Percentiles rank a stretch among this genome's conserved stretches.
Evolutionary conservation across 2,329 filamentous ascomycete species (phyloP).

Genomic region (Periconia digitata): DNA sequence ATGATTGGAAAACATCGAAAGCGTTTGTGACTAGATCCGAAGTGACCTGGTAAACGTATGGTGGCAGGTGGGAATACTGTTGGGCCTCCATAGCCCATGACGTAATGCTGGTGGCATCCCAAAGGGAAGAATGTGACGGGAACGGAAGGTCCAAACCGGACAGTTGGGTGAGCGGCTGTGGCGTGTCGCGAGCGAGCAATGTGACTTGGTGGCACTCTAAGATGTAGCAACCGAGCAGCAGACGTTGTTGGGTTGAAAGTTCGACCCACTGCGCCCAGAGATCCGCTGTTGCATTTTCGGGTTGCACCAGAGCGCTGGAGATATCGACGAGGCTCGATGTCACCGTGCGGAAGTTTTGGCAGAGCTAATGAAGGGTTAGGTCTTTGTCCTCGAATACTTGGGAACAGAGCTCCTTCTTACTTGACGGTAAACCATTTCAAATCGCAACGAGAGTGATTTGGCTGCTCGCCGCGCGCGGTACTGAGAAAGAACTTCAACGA

Average conservation of each 20-base stretch:
- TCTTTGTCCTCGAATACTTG: not conserved
- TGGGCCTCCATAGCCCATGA: constrained; percentile 27
- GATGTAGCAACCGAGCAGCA: constrained; percentile 47
- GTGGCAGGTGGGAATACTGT: constrained; percentile 19
- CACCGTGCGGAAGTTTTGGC: constrained; percentile 18
- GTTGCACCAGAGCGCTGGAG: constrained; percentile 16
- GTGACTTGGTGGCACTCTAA: constrained; percentile 45
- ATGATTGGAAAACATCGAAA: constrained; percentile 41
- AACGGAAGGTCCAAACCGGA: constrained; percentile 41
- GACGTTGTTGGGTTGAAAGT: constrained; percentile 34
- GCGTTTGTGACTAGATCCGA: constrained; percentile 9
- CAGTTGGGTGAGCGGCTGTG: constrained; percentile 18
- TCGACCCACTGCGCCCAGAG: constrained; percentile 39
- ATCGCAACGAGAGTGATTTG: constrained; percentile 40
- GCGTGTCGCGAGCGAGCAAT: constrained; percentile 28
- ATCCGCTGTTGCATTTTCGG: constrained; percentile 22
- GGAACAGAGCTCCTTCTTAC: constrained; percentile 19
- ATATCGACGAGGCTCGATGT: constrained; percentile 19
- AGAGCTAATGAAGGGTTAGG: constrained; percentile 23
- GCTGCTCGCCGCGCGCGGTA: constrained; percentile 45
- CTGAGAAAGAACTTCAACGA: constrained; percentile 47
- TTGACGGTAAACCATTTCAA: constrained; percentile 40
- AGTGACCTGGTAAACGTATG: constrained; percentile 29
- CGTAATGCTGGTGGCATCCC: constrained; percentile 34
- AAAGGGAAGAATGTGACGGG: constrained; percentile 36